These are phyloP conservation scores for Beauveria scarabaeidicola DNA, from an alignment of 2,329 filamentous ascomycete genomes.

Conservation along the genomic window DNA sequence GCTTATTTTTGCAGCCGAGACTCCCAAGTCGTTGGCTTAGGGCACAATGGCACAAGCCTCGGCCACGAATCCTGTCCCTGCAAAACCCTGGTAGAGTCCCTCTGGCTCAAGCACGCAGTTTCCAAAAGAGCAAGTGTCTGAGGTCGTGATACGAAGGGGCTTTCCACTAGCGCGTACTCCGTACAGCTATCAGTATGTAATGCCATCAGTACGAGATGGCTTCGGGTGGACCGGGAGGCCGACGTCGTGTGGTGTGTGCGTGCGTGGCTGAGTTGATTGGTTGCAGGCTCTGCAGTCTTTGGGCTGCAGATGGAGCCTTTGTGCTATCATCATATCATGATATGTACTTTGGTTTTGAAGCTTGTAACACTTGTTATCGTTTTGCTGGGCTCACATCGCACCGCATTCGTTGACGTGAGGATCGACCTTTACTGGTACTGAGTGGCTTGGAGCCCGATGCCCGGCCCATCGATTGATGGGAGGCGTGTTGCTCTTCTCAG, in stretches of 20 bases:
- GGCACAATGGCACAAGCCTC: not conserved
- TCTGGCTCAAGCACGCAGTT: not conserved
- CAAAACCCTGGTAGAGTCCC: no score
- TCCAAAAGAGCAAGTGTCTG: conserved; percentile 1
- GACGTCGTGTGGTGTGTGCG: not conserved
- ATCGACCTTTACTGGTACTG: not conserved
- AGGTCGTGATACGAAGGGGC: conserved; percentile 6
- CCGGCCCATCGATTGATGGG: not conserved
- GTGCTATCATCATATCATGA: not conserved
- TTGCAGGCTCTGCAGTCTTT: not conserved
- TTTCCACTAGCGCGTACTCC: not conserved
- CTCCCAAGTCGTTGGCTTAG: not conserved
- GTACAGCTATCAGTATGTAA: no score
- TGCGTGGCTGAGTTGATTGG: conserved; percentile 4
- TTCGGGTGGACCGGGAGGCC: conserved; percentile 7
- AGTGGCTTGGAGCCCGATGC: not conserved
- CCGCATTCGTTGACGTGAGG: not conserved
- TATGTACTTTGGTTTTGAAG: not conserved
- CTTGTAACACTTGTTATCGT: not conserved
- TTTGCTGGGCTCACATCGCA: not conserved
- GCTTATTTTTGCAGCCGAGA: not conserved
- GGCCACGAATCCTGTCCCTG: no score
- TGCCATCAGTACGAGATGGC: conserved; percentile 9
- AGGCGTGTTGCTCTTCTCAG: not conserved
- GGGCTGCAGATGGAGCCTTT: not conserved